These are phyloP conservation scores for Hansenula lynferdii DNA, from an alignment of 1,139 yeast genomes.

Conservation along the genomic window DNA sequence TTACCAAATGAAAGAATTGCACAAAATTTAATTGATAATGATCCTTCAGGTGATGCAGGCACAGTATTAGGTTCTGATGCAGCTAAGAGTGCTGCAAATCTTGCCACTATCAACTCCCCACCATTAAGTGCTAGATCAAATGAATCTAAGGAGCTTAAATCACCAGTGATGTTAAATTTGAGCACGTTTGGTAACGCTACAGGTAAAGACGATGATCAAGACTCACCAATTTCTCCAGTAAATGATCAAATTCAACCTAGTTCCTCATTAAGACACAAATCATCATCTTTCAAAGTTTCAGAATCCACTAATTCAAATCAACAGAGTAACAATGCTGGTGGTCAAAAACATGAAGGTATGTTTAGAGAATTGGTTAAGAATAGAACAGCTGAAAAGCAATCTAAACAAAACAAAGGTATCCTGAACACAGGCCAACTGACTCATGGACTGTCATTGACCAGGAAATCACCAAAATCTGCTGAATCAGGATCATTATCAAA, in stretches of 20 bases:
- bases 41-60: constrained; percentile 27
- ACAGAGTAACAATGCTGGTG: too few relatives aligned
- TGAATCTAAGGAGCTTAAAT: background rate
- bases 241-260: constrained; percentile 8
- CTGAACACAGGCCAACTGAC: constrained; percentile 17
- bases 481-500: too few relatives aligned
- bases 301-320: constrained; percentile 3
- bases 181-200: constrained; percentile 1
- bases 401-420: constrained; percentile 7
- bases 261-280: constrained; percentile 1
- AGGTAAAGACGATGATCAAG: too few relatives aligned
- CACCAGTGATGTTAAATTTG: background rate
- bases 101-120: constrained; percentile 22
- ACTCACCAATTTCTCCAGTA: constrained; percentile 6
- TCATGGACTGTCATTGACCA: constrained; percentile 28
- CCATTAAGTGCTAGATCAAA: constrained; percentile 2
- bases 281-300: constrained; percentile 3
- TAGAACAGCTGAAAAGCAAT: constrained; percentile 12
- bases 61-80: constrained; percentile 25
- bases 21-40: constrained; percentile 23
- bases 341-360: constrained; percentile 24
- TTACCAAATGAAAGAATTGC: constrained; percentile 41
- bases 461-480: too few relatives aligned
- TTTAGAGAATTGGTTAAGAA: constrained; percentile 28
- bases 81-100: constrained; percentile 28